Evolutionary conservation across 176 grass and related monocot species (phyloP).

Genomic region (Secale cereale): DNA sequence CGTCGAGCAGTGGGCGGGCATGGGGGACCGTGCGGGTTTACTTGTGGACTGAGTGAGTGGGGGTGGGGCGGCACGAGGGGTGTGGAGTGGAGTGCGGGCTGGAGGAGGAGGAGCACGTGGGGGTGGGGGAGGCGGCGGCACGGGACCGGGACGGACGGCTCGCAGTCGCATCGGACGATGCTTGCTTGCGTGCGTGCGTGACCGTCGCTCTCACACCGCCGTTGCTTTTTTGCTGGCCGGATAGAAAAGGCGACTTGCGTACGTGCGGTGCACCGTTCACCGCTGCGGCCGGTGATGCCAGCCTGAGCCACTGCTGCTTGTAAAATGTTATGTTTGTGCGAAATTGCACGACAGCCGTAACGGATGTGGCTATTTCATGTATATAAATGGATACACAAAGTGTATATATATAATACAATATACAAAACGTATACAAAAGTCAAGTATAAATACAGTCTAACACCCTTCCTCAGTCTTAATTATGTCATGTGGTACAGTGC

Average conservation of each 20-base stretch:
- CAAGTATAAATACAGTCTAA: too few relatives aligned
- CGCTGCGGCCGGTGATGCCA: too few relatives aligned
- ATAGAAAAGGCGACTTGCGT: background rate
- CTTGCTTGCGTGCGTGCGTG: background rate
- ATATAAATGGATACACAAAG: too few relatives aligned
- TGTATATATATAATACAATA: too few relatives aligned
- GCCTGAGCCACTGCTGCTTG: too few relatives aligned
- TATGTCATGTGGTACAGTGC: too few relatives aligned
- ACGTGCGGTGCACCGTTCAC: background rate
- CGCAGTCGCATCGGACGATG: background rate
- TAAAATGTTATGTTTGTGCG: too few relatives aligned
- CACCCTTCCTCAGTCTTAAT: too few relatives aligned
- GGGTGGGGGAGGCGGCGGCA: background rate
- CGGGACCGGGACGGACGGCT: background rate
- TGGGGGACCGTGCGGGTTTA: background rate
- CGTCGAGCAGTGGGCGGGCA: conserved; percentile 30
- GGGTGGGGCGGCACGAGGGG: background rate
- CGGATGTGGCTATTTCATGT: too few relatives aligned
- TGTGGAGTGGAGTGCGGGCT: background rate
- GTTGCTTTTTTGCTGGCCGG: too few relatives aligned
- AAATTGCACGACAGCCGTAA: too few relatives aligned
- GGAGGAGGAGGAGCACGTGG: conserved; percentile 2
- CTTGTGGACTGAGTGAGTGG: background rate
- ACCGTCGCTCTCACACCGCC: background rate
- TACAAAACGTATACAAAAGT: too few relatives aligned